Evolutionary conservation across 345 rosid species (phyloP).

Genomic region (Eucalyptus erythrocorys): DNA sequence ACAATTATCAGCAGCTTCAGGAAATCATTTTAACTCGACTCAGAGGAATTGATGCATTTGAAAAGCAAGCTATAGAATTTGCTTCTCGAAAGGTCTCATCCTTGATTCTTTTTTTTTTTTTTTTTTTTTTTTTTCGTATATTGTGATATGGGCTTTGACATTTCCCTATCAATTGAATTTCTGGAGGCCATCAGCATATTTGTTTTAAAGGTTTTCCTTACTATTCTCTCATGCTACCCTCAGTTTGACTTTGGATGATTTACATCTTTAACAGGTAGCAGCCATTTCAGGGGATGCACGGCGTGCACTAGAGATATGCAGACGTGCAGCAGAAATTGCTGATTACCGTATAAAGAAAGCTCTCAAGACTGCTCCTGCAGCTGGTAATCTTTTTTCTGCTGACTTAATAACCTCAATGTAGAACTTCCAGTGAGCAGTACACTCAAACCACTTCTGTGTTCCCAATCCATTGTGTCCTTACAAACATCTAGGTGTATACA

Average conservation of each 20-base stretch:
- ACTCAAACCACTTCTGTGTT: background rate
- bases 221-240: background rate
- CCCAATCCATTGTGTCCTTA: background rate
- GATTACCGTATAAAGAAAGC: constrained; percentile 47
- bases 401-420: background rate
- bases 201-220: background rate
- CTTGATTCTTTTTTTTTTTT: background rate
- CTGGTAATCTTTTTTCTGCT: constrained; percentile 15
- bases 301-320: constrained; percentile 92
- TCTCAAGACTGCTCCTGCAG: constrained; percentile 14
- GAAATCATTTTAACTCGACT: constrained; percentile 85
- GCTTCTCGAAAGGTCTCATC: constrained; percentile 76
- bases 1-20: constrained; percentile 82
- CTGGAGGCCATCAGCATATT: background rate
- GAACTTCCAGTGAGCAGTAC: background rate
- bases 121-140: background rate
- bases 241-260: background rate
- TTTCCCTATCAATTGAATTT: background rate
- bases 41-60: constrained; percentile 73
- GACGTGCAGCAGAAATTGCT: constrained; percentile 93
- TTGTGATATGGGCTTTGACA: background rate
- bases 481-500: background rate
- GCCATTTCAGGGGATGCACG: constrained; percentile 98
- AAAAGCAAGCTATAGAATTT: constrained; percentile 88
- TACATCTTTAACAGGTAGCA: constrained; percentile 45